Evolutionary conservation across 441 rosid species (phyloP), one percentile per base, ranked within the genome.

Genomic region (Jatropha podagrica): DNA sequence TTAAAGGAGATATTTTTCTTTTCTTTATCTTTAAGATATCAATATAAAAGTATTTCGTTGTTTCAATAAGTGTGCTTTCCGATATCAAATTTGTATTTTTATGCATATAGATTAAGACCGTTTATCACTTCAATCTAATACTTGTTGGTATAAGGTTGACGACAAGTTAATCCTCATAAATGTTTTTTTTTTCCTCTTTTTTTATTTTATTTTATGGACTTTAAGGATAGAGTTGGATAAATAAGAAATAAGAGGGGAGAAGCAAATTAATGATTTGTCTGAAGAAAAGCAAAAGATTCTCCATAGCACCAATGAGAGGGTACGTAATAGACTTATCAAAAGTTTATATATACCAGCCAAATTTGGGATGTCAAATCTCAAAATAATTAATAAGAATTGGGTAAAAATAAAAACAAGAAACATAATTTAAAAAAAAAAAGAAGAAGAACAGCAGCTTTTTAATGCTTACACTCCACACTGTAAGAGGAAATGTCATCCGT

Each of bases 391-490:
- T 17, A 15, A 8, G 42, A 68, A 78, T 65, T 70, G 40, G 9
- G 38, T 10, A 20, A 10, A 66, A 20, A 9, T 46, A 38, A 3
- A 40, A 69, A 44, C 18, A 48, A 74, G 32, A 32, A 32, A 32
- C 32, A 32, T 32, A 32, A 23, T 23, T 23, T 32, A 26, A 15
- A 37, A 40, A 20, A 37, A 65, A 13, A 44, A 75, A 49, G 48
- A 48, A 12, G 15, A 68, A 49, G 23, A 56, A 18, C 40, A 26
- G 56, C 86, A 83, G 86, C 86, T 83, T 83, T 81, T 80, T 74
- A 78, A 76, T 76, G 70, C 86, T 83, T 83, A 83, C 86, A 83
- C 86, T 83, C 84, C 80, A 78, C 80, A 59, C 62, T 55, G 64
- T 66, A 66, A 69, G 70, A 58, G 76, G 79, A 72, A 75, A 75